phyloP scores from a whole-genome alignment of 2,329 filamentous ascomycete genomes.

The Ramularia endophylla region DNA sequence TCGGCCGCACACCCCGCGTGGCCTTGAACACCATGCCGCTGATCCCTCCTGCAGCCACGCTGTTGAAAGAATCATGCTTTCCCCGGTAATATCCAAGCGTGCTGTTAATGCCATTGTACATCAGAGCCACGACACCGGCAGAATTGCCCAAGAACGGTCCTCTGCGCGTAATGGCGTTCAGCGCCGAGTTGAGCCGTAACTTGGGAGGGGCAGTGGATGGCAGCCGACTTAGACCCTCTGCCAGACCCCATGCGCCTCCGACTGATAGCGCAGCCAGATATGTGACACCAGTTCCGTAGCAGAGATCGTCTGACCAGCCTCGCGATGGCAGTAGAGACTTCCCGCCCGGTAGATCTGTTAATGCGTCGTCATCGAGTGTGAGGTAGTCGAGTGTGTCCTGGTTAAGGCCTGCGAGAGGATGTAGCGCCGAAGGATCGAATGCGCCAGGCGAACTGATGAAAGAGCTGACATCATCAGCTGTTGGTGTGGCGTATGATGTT shows the following conservation, averaged over 20 bases:
- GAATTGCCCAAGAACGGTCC: conserved; percentile 96
- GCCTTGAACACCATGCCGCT: conserved; percentile 97
- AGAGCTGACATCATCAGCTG: conserved; percentile 69
- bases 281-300: conserved; percentile 92
- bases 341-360: conserved; percentile 78
- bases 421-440: conserved; percentile 80
- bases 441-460: conserved; percentile 74
- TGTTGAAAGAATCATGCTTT: conserved; percentile 87
- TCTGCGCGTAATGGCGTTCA: conserved; percentile 88
- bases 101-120: conserved; percentile 92
- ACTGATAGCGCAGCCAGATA: conserved; percentile 82
- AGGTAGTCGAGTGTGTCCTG: conserved; percentile 93
- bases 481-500: conserved; percentile 51
- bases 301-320: conserved; percentile 96
- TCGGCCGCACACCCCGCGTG: conserved; percentile 80
- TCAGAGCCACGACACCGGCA: conserved; percentile 89
- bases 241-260: conserved; percentile 87
- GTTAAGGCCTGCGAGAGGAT: conserved; percentile 90
- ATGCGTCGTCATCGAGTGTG: conserved; percentile 81
- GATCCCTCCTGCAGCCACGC: conserved; percentile 73
- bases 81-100: conserved; percentile 71
- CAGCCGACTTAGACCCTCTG: conserved; percentile 75
- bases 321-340: conserved; percentile 87
- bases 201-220: conserved; percentile 72
- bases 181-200: conserved; percentile 84